phyloP scores from a whole-genome alignment of 164 flowering plant genomes.

The Magnolia kwangsiensis region DNA sequence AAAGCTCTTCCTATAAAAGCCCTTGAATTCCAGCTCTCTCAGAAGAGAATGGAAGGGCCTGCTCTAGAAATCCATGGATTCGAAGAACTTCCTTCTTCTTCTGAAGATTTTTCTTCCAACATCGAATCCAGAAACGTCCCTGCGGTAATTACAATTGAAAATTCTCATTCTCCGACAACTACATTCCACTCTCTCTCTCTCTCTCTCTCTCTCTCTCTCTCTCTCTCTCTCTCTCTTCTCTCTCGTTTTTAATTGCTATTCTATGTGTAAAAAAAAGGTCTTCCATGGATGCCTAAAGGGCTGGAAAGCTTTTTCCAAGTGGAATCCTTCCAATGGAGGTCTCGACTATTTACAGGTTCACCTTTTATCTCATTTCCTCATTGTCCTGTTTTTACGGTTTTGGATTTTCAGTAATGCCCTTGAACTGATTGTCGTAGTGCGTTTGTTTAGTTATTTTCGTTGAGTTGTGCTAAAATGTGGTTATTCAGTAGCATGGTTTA shows the following conservation, averaged over 20 bases:
- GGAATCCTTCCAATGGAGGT: conserved; percentile 79
- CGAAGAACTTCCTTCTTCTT: conserved; percentile 44
- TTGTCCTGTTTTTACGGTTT: background rate
- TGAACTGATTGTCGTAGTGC: background rate
- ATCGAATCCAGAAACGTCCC: conserved; percentile 72
- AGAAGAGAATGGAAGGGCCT: conserved; percentile 31
- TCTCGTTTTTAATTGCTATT: background rate
- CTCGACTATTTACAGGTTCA: conserved; percentile 76
- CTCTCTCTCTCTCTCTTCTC: background rate
- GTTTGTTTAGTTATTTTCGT: background rate
- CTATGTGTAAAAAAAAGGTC: conserved; percentile 32
- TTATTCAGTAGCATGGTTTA: background rate
- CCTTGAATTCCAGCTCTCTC: too few relatives aligned
- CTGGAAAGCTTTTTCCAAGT: conserved; percentile 62
- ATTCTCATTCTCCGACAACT: background rate
- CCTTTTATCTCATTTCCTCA: background rate
- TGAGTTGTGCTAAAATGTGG: background rate
- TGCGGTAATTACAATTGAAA: conserved; percentile 36
- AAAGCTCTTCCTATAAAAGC: too few relatives aligned
- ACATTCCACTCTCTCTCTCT: background rate
- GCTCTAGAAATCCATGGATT: conserved; percentile 28
- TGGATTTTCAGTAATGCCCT: background rate
- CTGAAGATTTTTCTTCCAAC: conserved; percentile 47
- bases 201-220: background rate
- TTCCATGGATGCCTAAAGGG: conserved; percentile 62